Conservation (phyloP, 2,329 filamentous ascomycete genomes). For the Chaetoscypha palmicola region DNA sequence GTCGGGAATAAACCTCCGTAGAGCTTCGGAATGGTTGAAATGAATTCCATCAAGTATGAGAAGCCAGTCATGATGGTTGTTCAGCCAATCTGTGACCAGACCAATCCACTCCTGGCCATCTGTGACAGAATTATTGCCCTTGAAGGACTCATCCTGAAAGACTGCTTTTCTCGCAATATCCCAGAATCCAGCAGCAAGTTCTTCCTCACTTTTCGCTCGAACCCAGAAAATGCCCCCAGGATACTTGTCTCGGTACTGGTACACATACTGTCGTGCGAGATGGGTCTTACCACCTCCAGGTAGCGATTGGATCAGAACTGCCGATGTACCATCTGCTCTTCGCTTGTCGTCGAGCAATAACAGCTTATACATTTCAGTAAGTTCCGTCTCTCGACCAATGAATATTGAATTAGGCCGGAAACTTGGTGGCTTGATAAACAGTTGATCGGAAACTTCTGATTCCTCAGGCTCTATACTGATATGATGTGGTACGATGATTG, state of each 20-base stretch:
- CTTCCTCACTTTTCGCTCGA: constrained; percentile 51
- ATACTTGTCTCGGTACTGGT: constrained; percentile 50
- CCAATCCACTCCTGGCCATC: constrained; percentile 44
- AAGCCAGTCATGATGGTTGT: constrained; percentile 55
- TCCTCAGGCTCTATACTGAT: constrained; percentile 22
- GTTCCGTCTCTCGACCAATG: constrained; percentile 51
- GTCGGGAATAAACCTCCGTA: constrained; percentile 58
- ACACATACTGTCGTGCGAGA: constrained; percentile 61
- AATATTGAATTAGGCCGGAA: constrained; percentile 59
- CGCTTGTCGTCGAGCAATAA: constrained; percentile 51
- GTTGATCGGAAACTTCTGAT: constrained; percentile 13
- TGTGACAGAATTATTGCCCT: constrained; percentile 19
- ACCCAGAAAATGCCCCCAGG: constrained; percentile 66
- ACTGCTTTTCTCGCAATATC: constrained; percentile 55
- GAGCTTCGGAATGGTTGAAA: constrained; percentile 48
- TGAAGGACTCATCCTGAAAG: constrained; percentile 31
- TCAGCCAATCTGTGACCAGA: constrained; percentile 55
- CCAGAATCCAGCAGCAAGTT: constrained; percentile 56
- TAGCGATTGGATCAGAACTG: constrained; percentile 56
- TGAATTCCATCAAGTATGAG: constrained; percentile 60
- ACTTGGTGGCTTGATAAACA: constrained; percentile 44
- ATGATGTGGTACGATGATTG: constrained; percentile 20
- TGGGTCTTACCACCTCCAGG: constrained; percentile 65
- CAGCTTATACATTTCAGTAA: constrained; percentile 51
- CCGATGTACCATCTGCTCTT: constrained; percentile 50